Evolutionary conservation across 2,329 filamentous ascomycete genomes (phyloP).

Genomic region (Teratosphaeria destructans): DNA sequence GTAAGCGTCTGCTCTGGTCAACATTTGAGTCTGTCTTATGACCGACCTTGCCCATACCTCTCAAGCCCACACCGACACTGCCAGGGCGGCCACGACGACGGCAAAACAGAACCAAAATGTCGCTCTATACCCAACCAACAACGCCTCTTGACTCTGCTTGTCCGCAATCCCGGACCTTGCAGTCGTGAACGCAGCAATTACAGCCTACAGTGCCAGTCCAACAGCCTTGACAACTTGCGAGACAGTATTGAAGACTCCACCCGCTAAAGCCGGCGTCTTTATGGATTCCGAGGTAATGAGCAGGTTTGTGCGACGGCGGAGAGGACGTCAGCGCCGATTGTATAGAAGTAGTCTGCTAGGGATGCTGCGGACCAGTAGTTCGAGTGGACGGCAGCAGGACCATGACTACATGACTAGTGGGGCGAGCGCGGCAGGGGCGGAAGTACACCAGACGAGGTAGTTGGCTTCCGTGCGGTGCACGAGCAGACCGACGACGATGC

Average conservation of each 20-base stretch:
- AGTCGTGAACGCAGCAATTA: constrained; percentile 25
- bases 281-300: constrained; percentile 35
- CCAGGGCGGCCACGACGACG: constrained; percentile 19
- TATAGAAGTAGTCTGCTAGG: constrained; percentile 32
- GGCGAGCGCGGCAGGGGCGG: constrained; percentile 26
- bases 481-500: constrained; percentile 37
- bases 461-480: constrained; percentile 37
- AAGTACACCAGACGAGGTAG: constrained; percentile 30
- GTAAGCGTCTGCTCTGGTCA: not conserved
- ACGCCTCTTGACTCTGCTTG: constrained; percentile 24
- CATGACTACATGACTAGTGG: constrained; percentile 37
- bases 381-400: constrained; percentile 30
- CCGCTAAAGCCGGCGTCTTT: constrained; percentile 33
- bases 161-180: constrained; percentile 11
- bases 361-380: constrained; percentile 38
- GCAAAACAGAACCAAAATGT: constrained; percentile 35
- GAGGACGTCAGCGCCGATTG: constrained; percentile 34
- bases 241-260: constrained; percentile 37
- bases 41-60: constrained; percentile 35
- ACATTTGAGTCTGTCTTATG: constrained; percentile 28
- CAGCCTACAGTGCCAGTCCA: constrained; percentile 28
- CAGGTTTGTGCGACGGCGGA: constrained; percentile 34
- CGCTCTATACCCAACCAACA: constrained; percentile 33
- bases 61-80: constrained; percentile 31
- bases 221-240: constrained; percentile 34